These are phyloP conservation scores for Globisporangium nagaii DNA, from an alignment of 352 stramenopile genomes.

Conservation along the genomic window DNA sequence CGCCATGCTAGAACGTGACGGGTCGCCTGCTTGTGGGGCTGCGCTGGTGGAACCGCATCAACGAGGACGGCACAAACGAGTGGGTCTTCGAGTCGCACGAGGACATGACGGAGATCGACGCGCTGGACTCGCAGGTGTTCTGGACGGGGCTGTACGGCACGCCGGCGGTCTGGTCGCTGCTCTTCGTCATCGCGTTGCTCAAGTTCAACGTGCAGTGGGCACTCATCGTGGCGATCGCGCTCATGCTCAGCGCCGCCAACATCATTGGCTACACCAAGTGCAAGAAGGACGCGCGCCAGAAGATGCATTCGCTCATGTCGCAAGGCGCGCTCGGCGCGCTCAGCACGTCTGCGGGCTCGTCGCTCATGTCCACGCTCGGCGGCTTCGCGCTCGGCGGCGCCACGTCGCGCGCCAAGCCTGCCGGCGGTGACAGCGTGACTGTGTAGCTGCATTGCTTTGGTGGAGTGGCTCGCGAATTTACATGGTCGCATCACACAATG, in stretches of 20 bases:
- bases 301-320: constrained; percentile 82
- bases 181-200: constrained; percentile 91
- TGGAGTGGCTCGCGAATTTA: neutral
- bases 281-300: constrained; percentile 87
- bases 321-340: constrained; percentile 65
- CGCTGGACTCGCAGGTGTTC: constrained; percentile 90
- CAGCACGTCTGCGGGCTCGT: constrained; percentile 56
- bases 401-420: constrained; percentile 11
- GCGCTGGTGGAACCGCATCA: constrained; percentile 98
- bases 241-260: constrained; percentile 92
- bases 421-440: constrained; percentile 20
- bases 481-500: neutral
- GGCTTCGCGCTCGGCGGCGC: constrained; percentile 52
- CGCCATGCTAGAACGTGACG: constrained; percentile 66
- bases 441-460: constrained; percentile 27
- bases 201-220: constrained; percentile 94
- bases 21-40: constrained; percentile 90
- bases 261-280: constrained; percentile 98
- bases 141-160: constrained; percentile 96
- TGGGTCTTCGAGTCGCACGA: constrained; percentile 97
- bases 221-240: constrained; percentile 89
- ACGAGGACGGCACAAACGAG: constrained; percentile 90
- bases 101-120: constrained; percentile 86
- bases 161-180: constrained; percentile 85
- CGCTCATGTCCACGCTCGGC: constrained; percentile 73